Evolutionary conservation across 192 early-diverging fungal species (phyloP), one percentile per base, ranked within the genome.

Genomic region (Diversispora epigaea): DNA sequence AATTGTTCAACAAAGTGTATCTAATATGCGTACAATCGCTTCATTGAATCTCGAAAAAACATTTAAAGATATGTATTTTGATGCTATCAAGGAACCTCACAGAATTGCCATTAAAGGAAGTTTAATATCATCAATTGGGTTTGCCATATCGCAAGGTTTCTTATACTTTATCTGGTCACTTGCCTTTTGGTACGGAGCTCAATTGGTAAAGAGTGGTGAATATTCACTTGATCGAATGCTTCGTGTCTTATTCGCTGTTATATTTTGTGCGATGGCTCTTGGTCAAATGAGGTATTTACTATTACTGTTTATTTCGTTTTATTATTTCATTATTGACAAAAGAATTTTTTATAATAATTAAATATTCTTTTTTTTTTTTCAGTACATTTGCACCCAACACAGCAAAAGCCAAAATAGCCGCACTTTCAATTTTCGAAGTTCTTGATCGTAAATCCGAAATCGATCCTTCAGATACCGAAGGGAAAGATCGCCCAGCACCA

Each of bases 1-100:
- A 80, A 86, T 93, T 73, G 93, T 95, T 22, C 84, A 86, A 79
- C 94, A 96, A 79, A 91, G 93, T 14, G 90, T 97, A 19, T 82
- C 86, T 10, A 89, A 92, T 64, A 91, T 97, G 57, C 90, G 93
- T 40, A 97, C 95, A 1, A 92, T 97, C 40, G 87, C 89, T 45
- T 83, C 93, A 4, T 83, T 97, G 14, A 90, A 84, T 11, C 86
- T 89, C 58, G 90, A 96, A 77, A 76, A 83, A 41, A 77, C 79
- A 43, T 97, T 97, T 75, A 86, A 88, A 68, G 65, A 76, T 7
- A 79, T 83, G 49, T 97, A 90, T 75, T 54, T 72, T n/a, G 78
- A 78, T 1, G 86, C 88, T 60, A 89, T 90, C 72, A 72, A 82
- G 6, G 82, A 76, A 15, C 94, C 94, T 3, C 91, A 97, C 78